Conservation (phyloP, 225 moss, liverwort and hornwort species). For the Anthoceros angustus region DNA sequence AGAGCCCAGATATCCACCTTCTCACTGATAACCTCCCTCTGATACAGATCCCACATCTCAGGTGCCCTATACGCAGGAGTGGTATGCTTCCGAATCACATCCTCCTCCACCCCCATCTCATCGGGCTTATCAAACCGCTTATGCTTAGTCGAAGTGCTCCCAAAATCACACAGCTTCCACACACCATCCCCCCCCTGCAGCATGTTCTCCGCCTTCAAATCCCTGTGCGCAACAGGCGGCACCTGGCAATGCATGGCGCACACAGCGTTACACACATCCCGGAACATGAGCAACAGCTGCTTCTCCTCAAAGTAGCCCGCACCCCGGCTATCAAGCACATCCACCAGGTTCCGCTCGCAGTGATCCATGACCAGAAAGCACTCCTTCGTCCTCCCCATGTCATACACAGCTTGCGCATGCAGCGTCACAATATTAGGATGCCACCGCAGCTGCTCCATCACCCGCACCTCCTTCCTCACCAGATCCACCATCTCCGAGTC, state of each 20-base stretch:
- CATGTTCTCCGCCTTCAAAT: conserved; percentile 96
- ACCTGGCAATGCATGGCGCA: conserved; percentile 95
- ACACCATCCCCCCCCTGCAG: conserved; percentile 75
- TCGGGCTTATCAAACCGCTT: conserved; percentile 84
- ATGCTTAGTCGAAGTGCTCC: conserved; percentile 87
- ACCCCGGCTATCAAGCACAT: conserved; percentile 76
- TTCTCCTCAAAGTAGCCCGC: conserved; percentile 87
- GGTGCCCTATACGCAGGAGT: conserved; percentile 96
- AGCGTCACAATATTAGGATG: conserved; percentile 84
- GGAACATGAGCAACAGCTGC: conserved; percentile 67
- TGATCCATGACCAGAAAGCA: conserved; percentile 91
- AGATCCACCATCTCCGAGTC: conserved; percentile 83
- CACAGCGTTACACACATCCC: conserved; percentile 79
- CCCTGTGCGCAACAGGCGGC: conserved; percentile 91
- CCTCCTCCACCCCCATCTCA: conserved; percentile 98
- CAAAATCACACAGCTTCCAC: conserved; percentile 97
- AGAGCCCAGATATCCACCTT: conserved; percentile 99
- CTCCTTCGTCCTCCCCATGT: conserved; percentile 85
- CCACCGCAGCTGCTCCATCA: conserved; percentile 76
- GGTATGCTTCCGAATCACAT: conserved; percentile 82
- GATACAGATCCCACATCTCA: conserved; percentile 99
- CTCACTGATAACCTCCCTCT: conserved; percentile 82
- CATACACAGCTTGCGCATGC: conserved; percentile 83
- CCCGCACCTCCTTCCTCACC: conserved; percentile 75
- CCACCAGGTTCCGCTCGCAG: conserved; percentile 88